Evolutionary conservation across 176 grass and related monocot genomes (phyloP).

Genomic region (Juncus effusus): DNA sequence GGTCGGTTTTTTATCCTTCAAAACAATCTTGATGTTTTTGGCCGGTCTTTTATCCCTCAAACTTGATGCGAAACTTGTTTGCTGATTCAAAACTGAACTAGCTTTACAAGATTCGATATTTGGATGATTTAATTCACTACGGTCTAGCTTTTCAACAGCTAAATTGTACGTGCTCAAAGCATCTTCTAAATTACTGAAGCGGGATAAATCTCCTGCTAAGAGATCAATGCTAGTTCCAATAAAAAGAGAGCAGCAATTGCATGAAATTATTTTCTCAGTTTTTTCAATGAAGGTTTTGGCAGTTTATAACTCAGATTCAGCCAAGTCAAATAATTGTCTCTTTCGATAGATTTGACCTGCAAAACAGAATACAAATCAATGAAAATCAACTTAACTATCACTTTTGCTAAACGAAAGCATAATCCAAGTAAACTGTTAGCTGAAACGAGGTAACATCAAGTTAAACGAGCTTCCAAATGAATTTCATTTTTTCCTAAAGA

Average conservation of each 20-base stretch:
- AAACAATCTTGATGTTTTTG: too few relatives aligned
- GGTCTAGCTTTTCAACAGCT: constrained; percentile 56
- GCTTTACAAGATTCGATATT: not conserved
- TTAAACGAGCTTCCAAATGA: too few relatives aligned
- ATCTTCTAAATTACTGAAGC: constrained; percentile 14
- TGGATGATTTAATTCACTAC: constrained; percentile 21
- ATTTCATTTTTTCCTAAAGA: not conserved
- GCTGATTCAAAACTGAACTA: constrained; percentile 13
- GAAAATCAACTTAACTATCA: too few relatives aligned
- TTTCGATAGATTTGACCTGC: constrained; percentile 78
- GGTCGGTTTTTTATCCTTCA: constrained; percentile 16
- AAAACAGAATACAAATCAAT: constrained; percentile 1
- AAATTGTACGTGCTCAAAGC: constrained; percentile 57
- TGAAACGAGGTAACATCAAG: too few relatives aligned
- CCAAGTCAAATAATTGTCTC: constrained; percentile 52
- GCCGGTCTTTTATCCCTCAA: constrained; percentile 11
- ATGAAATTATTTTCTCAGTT: constrained; percentile 46
- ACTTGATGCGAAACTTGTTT: too few relatives aligned
- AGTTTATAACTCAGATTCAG: constrained; percentile 49
- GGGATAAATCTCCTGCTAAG: too few relatives aligned
- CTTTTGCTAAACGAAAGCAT: too few relatives aligned
- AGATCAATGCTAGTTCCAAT: too few relatives aligned
- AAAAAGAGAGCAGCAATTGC: not conserved
- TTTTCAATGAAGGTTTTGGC: constrained; percentile 47
- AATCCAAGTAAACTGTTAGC: too few relatives aligned